Evolutionary conservation across 768 basidiomycete genomes (phyloP).

Genomic region (Russula brevipes): DNA sequence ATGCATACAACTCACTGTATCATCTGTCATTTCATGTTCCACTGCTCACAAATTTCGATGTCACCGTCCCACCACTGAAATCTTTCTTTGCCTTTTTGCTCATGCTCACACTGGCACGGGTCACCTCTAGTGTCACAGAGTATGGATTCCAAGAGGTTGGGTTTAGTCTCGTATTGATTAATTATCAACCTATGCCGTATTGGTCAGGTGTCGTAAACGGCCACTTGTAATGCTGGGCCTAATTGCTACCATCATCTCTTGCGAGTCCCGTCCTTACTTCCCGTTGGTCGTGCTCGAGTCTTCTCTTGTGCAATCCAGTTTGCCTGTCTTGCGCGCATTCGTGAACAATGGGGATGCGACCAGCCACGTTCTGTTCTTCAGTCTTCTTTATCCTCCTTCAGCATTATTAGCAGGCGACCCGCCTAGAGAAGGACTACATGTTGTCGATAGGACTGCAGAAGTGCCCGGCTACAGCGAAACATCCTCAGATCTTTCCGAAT

Average conservation of each 20-base stretch:
- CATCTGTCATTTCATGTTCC: too few relatives aligned
- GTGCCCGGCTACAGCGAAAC: slow-evolving; percentile 50
- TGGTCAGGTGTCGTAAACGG: too few relatives aligned
- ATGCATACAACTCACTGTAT: too few relatives aligned
- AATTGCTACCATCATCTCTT: slow-evolving; percentile 30
- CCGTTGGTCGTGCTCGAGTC: slow-evolving; percentile 56
- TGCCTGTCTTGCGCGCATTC: slow-evolving; percentile 48
- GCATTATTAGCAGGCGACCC: slow-evolving; percentile 37
- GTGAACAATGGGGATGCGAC: slow-evolving; percentile 25
- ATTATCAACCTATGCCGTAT: too few relatives aligned
- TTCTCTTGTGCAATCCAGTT: slow-evolving; percentile 49
- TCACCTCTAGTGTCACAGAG: too few relatives aligned
- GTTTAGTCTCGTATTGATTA: too few relatives aligned
- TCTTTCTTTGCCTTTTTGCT: too few relatives aligned
- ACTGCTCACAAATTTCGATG: too few relatives aligned
- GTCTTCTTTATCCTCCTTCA: slow-evolving; percentile 51
- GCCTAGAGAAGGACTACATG: slow-evolving; percentile 31
- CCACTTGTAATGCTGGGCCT: slow-evolving; percentile 29
- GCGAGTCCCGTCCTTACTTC: slow-evolving; percentile 32
- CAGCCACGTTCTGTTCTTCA: slow-evolving; percentile 44
- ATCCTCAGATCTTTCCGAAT: slow-evolving; percentile 33
- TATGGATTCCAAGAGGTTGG: too few relatives aligned
- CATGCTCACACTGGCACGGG: too few relatives aligned
- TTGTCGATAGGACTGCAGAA: slow-evolving; percentile 46
- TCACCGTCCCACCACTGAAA: too few relatives aligned